These are phyloP conservation scores for Clausena lansium DNA, from an alignment of 345 rosid genomes.

Conservation along the genomic window DNA sequence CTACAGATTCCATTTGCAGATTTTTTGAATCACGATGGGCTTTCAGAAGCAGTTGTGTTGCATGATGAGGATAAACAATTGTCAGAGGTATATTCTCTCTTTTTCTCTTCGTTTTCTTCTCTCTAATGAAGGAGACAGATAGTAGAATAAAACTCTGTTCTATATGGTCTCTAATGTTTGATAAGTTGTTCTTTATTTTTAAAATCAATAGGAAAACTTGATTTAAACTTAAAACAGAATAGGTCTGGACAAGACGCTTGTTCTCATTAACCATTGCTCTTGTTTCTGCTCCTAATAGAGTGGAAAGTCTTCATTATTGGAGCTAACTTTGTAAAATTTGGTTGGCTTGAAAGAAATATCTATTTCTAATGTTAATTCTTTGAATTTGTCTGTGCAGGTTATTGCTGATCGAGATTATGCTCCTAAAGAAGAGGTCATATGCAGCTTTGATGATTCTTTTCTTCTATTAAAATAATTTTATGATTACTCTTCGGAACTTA, in stretches of 20 bases:
- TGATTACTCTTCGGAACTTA: background rate
- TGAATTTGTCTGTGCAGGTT: conserved; percentile 48
- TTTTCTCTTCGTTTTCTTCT: conserved; percentile 5
- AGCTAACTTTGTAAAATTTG: background rate
- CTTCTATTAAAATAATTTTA: background rate
- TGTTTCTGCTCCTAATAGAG: background rate
- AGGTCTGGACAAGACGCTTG: background rate
- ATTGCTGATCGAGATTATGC: conserved; percentile 68
- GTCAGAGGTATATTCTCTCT: conserved; percentile 55
- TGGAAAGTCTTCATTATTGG: background rate
- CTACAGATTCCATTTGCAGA: conserved; percentile 91
- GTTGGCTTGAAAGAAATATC: background rate
- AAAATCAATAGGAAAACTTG: background rate
- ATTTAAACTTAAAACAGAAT: background rate
- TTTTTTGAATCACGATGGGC: conserved; percentile 78
- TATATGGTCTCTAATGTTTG: background rate
- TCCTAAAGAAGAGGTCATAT: conserved; percentile 75
- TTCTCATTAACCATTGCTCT: background rate
- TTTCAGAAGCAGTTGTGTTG: conserved; percentile 58
- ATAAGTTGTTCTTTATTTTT: background rate
- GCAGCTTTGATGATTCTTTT: conserved; percentile 5
- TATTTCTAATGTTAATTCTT: conserved; percentile 9
- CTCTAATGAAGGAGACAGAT: background rate
- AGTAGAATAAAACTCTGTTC: background rate
- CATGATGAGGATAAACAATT: conserved; percentile 58